Percentiles rank a stretch among this genome's conserved stretches.
Evolutionary conservation across 2,329 filamentous ascomycete species (phyloP).

Genomic region (Stromatinia cepivora): DNA sequence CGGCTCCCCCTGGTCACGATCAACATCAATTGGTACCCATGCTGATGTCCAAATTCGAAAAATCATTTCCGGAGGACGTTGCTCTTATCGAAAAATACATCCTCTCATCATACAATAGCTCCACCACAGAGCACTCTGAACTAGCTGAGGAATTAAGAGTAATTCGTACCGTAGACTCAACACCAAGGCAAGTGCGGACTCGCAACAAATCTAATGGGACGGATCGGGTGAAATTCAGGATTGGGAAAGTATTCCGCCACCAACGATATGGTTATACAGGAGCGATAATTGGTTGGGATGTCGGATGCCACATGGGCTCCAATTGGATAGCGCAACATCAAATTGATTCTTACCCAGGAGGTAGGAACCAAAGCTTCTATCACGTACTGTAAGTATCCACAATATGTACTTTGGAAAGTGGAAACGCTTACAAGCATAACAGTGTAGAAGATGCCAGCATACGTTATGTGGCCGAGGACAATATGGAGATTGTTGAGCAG

Average conservation of each 20-base stretch:
- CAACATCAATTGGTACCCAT: slow-evolving; percentile 41
- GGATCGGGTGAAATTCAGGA: slow-evolving; percentile 59
- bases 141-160: slow-evolving; percentile 55
- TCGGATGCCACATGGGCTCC: slow-evolving; percentile 55
- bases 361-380: slow-evolving; percentile 73
- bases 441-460: slow-evolving; percentile 67
- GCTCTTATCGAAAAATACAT: slow-evolving; percentile 43
- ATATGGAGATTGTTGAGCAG: slow-evolving; percentile 63
- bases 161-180: slow-evolving; percentile 57
- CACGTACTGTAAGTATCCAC: slow-evolving; percentile 72
- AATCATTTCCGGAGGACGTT: slow-evolving; percentile 44
- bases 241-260: slow-evolving; percentile 86
- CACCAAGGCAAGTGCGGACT: slow-evolving; percentile 49
- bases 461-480: slow-evolving; percentile 78
- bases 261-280: slow-evolving; percentile 76
- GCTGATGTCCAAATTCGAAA: slow-evolving; percentile 42
- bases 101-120: slow-evolving; percentile 37
- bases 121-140: slow-evolving; percentile 40
- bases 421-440: slow-evolving; percentile 36
- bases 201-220: slow-evolving; percentile 32
- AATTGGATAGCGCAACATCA: slow-evolving; percentile 64
- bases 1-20: slow-evolving; percentile 31
- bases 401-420: slow-evolving; percentile 15
- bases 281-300: slow-evolving; percentile 81
- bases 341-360: slow-evolving; percentile 60